Base-by-base conservation (phyloP, 2,329 filamentous ascomycete species). In the Neopestalotiopsis sp. region DNA sequence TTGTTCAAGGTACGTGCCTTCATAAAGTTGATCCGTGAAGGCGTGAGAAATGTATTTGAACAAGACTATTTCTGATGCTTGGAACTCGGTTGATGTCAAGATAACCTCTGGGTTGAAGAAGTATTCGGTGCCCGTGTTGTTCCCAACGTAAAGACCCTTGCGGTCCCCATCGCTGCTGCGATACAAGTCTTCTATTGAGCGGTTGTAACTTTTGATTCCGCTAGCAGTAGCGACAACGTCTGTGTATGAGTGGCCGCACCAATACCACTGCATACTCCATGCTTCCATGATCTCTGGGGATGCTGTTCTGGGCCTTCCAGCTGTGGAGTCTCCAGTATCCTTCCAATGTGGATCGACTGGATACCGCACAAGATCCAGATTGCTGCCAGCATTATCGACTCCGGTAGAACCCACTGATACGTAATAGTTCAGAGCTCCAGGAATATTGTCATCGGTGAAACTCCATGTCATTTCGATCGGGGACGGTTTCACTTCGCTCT, bases 171-270 rank as follows among this genome's bases (percentile, higher is more conserved):
- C 24, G n/a, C 14, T 20, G 20, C 20, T n/a, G 12, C 12, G 52
- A 28, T 57, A 57, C 13, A 57, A 10, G 52, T 10, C 20, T 14
- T 57, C 17, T 12, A 9, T 57, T n/a, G n/a, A 20, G 24, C 4
- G 3, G 14, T 61, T 3, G 30, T 17, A 61, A 1, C 24, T 32
- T 20, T 30, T 4, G 4, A 61, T 1, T 9, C 58, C 58, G 10
- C 24, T 14, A 13, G 58, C 13, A 12, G 30, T 38, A 10, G 34
- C 60, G 20, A 73, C 34, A 30, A 67, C 67, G 10, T 64, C 62
- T 10, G 67, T 68, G 1, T 60, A 45, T 59, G 40, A 10, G 62
- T 61, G 28, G 58, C 24, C n/a, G 28, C 58, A 61, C 58, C 58
- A 61, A 1, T 32, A 32, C 58, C 58, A 61, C 13, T 61, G 58